Percentiles rank a stretch among this genome's conserved stretches.
Evolutionary conservation across 352 stramenopile species (phyloP).

Genomic region (Phytophthora multivora): DNA sequence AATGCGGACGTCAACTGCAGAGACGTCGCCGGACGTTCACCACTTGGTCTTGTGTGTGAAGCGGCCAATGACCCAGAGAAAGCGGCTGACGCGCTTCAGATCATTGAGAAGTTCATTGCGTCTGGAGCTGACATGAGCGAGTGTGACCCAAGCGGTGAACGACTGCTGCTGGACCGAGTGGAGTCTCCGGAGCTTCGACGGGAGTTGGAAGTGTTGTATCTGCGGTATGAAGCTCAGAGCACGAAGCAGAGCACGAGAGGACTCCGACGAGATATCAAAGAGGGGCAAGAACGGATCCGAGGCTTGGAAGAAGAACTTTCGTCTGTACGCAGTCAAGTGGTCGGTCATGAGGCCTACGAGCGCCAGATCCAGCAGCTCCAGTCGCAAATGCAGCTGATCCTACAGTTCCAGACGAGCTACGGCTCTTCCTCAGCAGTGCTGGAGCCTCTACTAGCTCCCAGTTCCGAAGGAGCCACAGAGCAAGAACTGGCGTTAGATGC

Average conservation of each 20-base stretch:
- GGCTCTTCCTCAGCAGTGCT: not conserved
- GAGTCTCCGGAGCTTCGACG: constrained; percentile 49
- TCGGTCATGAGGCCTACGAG: constrained; percentile 1
- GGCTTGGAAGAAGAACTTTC: constrained; percentile 10
- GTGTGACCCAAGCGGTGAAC: not conserved
- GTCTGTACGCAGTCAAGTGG: constrained; percentile 5
- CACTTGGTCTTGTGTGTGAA: constrained; percentile 55
- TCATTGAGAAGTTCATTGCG: constrained; percentile 56
- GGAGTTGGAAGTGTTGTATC: constrained; percentile 63
- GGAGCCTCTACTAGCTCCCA: constrained; percentile 9
- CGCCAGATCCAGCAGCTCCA: constrained; percentile 64
- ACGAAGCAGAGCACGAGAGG: constrained; percentile 1
- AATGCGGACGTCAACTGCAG: constrained; percentile 48
- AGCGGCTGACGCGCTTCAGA: constrained; percentile 35
- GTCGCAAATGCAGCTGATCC: constrained; percentile 57
- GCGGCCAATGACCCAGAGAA: constrained; percentile 45
- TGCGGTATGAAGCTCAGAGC: constrained; percentile 40
- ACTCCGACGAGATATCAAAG: constrained; percentile 19
- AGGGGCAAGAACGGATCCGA: constrained; percentile 1
- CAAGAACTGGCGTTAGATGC: constrained; percentile 60
- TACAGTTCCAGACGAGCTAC: constrained; percentile 19
- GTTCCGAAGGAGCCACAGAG: not conserved
- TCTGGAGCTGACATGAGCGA: constrained; percentile 41
- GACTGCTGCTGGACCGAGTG: constrained; percentile 54
- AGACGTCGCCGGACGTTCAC: constrained; percentile 35